These are phyloP conservation scores for Pseudogymnoascus sp. DNA, from an alignment of 2,329 filamentous ascomycete genomes.

Conservation along the genomic window DNA sequence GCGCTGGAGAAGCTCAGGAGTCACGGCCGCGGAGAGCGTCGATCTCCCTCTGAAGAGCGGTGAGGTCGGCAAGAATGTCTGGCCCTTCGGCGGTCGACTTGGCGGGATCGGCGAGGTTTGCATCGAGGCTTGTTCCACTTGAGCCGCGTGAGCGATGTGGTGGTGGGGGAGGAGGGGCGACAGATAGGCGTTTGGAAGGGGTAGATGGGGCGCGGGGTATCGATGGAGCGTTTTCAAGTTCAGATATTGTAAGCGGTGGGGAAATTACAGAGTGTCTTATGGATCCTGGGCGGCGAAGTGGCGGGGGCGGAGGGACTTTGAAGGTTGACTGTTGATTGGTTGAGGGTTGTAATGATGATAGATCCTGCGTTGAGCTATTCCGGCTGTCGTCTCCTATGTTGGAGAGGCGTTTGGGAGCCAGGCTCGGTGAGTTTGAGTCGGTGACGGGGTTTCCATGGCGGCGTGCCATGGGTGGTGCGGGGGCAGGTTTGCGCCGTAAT, in stretches of 20 bases:
- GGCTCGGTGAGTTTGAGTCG: conserved; percentile 23
- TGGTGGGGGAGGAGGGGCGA: conserved; percentile 27
- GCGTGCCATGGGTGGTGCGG: conserved; percentile 34
- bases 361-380: conserved; percentile 11
- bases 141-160: conserved; percentile 36
- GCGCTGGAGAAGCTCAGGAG: not conserved
- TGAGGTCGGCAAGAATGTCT: conserved; percentile 66
- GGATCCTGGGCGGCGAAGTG: conserved; percentile 24
- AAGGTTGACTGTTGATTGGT: conserved; percentile 13
- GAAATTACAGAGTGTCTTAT: conserved; percentile 17
- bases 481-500: conserved; percentile 29
- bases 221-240: not conserved
- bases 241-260: conserved; percentile 24
- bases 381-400: conserved; percentile 25
- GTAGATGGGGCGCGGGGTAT: conserved; percentile 34
- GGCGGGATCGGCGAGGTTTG: conserved; percentile 17
- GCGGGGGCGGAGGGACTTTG: conserved; percentile 28
- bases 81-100: conserved; percentile 24
- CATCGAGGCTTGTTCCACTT: conserved; percentile 26
- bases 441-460: conserved; percentile 26
- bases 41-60: conserved; percentile 66
- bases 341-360: conserved; percentile 16
- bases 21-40: conserved; percentile 50
- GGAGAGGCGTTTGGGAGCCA: conserved; percentile 21
- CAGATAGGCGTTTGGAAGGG: conserved; percentile 28